These are phyloP conservation scores for Yamadazyma songkhlaensis DNA, from an alignment of 1,139 yeast genomes.

Conservation along the genomic window DNA sequence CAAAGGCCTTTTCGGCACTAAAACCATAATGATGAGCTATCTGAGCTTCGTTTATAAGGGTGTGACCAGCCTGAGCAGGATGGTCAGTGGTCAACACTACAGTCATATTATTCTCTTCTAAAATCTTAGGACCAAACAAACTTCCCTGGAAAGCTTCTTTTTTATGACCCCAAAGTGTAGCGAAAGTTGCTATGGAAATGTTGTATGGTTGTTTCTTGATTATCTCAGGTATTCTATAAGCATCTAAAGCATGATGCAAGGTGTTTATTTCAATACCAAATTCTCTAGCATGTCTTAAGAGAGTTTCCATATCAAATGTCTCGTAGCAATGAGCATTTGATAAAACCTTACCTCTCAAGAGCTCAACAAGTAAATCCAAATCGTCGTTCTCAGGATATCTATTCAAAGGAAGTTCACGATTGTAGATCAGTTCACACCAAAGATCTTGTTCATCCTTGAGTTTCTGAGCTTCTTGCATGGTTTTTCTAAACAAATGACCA, in stretches of 20 bases:
- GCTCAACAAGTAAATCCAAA: constrained; percentile 6
- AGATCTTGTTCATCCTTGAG: constrained; percentile 6
- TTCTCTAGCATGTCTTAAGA: constrained; percentile 8
- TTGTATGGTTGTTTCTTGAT: constrained; percentile 7
- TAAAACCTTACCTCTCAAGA: constrained; percentile 6
- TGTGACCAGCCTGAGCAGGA: constrained; percentile 7
- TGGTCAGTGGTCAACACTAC: constrained; percentile 8
- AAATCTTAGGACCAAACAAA: constrained; percentile 6
- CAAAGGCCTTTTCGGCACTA: constrained; percentile 7
- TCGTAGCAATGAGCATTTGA: constrained; percentile 8
- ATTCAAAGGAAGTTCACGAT: not conserved
- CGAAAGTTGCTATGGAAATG: constrained; percentile 6
- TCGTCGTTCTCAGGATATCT: constrained; percentile 6
- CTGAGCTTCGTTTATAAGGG: constrained; percentile 7
- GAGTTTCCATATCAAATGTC: constrained; percentile 8
- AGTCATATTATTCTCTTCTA: constrained; percentile 5
- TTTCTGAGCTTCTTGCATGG: constrained; percentile 6
- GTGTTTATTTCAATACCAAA: constrained; percentile 7
- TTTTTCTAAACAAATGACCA: constrained; percentile 7
- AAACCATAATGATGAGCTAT: constrained; percentile 8
- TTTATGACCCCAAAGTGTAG: constrained; percentile 6
- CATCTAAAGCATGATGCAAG: constrained; percentile 7
- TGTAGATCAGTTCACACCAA: constrained; percentile 6
- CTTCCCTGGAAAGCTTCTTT: constrained; percentile 8
- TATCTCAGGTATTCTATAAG: constrained; percentile 6